A percentile compares a stretch with the other conserved stretches of the same genome.
Conservation (phyloP, 2,329 filamentous ascomycete species). For the Penicillium sp. region DNA sequence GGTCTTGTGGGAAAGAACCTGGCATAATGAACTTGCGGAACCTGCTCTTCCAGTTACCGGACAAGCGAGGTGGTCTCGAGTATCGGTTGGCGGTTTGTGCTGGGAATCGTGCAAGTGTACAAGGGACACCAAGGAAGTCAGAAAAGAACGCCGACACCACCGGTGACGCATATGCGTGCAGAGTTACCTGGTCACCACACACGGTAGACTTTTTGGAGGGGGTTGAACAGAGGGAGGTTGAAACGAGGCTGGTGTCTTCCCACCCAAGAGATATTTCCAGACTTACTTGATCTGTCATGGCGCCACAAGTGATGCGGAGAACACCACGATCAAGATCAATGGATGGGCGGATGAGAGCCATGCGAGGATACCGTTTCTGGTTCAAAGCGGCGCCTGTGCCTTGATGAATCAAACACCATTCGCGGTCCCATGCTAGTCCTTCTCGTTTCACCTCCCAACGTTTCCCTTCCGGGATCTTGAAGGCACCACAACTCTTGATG, state of each 20-base stretch:
- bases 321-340: conserved; percentile 66
- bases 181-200: conserved; percentile 72
- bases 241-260: conserved; percentile 50
- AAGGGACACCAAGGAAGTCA: conserved; percentile 67
- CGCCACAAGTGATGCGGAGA: conserved; percentile 53
- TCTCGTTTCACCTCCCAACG: conserved; percentile 74
- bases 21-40: conserved; percentile 40
- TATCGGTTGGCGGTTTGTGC: conserved; percentile 62
- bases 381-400: conserved; percentile 78
- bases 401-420: conserved; percentile 90
- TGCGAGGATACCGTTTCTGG: conserved; percentile 81
- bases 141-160: conserved; percentile 74
- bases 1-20: conserved; percentile 49
- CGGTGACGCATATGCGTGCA: conserved; percentile 63
- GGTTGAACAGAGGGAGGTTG: conserved; percentile 54
- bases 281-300: conserved; percentile 32
- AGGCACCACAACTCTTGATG: conserved; percentile 89
- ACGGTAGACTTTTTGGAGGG: conserved; percentile 55
- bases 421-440: conserved; percentile 87
- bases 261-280: conserved; percentile 37
- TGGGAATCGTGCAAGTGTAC: conserved; percentile 78
- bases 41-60: conserved; percentile 25
- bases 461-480: conserved; percentile 57
- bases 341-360: conserved; percentile 73
- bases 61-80: conserved; percentile 64